Percentiles rank a stretch among this genome's conserved stretches.
These are phyloP conservation scores for Pelargonium cotyledonis DNA, from an alignment of 441 rosid species.

Conservation along the genomic window DNA sequence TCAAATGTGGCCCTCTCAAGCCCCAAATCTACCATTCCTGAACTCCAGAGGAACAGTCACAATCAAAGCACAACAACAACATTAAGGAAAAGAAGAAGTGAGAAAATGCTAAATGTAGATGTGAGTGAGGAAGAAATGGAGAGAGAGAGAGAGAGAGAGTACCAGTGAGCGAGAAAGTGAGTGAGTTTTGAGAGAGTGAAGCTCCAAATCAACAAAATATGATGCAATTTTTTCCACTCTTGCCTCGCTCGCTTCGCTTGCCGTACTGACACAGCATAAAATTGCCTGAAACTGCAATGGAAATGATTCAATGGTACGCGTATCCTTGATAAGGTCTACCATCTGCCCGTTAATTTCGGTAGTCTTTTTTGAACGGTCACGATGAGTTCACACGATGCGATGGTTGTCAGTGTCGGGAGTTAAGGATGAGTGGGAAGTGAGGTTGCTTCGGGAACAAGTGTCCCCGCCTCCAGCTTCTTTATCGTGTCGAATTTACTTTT, in stretches of 20 bases:
- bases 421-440: background rate
- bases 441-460: constrained; percentile 5
- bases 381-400: background rate
- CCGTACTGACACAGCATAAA: background rate
- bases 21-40: constrained; percentile 43
- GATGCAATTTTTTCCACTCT: constrained; percentile 1
- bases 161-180: background rate
- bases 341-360: background rate
- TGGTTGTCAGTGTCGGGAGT: background rate
- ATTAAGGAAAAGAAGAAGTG: background rate
- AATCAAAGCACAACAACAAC: background rate
- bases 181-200: background rate
- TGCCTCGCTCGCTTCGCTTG: background rate
- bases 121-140: too few relatives aligned
- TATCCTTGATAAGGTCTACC: background rate
- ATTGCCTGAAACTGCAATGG: background rate
- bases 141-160: background rate
- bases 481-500: background rate
- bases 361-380: background rate
- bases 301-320: background rate
- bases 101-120: background rate
- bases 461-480: background rate
- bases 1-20: constrained; percentile 27
- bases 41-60: constrained; percentile 16
- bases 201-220: background rate